A percentile compares a stretch with the other conserved stretches of the same genome.
Evolutionary conservation across 2,329 filamentous ascomycete species (phyloP).

Genomic region (Colletotrichum siamense): DNA sequence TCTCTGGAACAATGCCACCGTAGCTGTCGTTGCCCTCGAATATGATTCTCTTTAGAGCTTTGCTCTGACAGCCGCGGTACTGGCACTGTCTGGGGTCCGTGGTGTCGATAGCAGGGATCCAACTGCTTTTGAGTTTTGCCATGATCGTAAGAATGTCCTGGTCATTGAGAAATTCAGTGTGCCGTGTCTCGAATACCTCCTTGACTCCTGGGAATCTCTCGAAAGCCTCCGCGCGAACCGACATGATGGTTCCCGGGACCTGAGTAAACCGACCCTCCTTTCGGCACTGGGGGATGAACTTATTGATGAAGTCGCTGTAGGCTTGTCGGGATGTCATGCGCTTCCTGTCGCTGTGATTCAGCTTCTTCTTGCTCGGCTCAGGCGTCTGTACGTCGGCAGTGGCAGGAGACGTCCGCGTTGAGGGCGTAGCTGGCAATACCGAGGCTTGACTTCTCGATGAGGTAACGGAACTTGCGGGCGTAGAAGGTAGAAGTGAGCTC

Average conservation of each 20-base stretch:
- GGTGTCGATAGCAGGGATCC: background rate
- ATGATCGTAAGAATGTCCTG: slow-evolving; percentile 33
- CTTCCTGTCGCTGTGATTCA: slow-evolving; percentile 62
- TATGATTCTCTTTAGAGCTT: slow-evolving; percentile 55
- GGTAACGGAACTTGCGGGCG: background rate
- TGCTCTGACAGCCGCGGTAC: slow-evolving; percentile 39
- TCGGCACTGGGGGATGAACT: slow-evolving; percentile 63
- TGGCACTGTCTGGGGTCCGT: slow-evolving; percentile 13
- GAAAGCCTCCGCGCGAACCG: slow-evolving; percentile 60
- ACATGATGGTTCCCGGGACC: slow-evolving; percentile 39
- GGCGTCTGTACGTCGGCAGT: background rate
- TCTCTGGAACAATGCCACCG: slow-evolving; percentile 31
- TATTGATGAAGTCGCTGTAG: slow-evolving; percentile 66
- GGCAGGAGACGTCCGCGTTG: background rate
- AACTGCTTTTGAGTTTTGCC: slow-evolving; percentile 24
- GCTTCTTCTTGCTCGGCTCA: slow-evolving; percentile 37
- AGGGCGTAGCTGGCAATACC: background rate
- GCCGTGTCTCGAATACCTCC: slow-evolving; percentile 47
- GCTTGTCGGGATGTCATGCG: slow-evolving; percentile 60
- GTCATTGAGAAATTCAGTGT: slow-evolving; percentile 46
- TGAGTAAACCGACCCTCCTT: slow-evolving; percentile 39
- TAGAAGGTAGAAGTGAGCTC: background rate
- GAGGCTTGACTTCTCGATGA: background rate
- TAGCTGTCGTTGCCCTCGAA: slow-evolving; percentile 48
- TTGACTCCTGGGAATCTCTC: slow-evolving; percentile 48